Conservation (phyloP, 2,329 filamentous ascomycete species). For the Penicillium sp. region DNA sequence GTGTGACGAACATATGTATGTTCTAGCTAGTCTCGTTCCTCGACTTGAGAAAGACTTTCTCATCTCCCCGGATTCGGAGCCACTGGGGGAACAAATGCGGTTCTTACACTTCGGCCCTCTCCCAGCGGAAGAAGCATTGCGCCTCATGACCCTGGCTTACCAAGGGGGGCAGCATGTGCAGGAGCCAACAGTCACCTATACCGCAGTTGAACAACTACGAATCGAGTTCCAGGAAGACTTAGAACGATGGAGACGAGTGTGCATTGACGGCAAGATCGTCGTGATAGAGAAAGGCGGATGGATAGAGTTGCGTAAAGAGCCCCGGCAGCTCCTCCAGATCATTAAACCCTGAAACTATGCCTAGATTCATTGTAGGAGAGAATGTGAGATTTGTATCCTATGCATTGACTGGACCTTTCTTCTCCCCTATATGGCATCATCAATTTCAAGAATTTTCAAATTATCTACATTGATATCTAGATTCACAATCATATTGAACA, state of each 20-base stretch:
- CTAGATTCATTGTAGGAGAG: not conserved
- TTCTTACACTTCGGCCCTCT: slow-evolving; percentile 74
- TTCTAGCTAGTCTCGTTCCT: slow-evolving; percentile 74
- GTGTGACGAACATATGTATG: slow-evolving; percentile 66
- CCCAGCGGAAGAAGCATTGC: slow-evolving; percentile 67
- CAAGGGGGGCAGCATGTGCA: slow-evolving; percentile 57
- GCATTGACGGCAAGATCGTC: slow-evolving; percentile 89
- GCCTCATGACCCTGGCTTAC: slow-evolving; percentile 69
- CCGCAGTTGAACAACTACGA: slow-evolving; percentile 65
- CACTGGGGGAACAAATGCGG: slow-evolving; percentile 69
- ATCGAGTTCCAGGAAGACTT: slow-evolving; percentile 65
- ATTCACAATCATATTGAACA: too few relatives aligned
- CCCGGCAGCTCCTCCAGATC: slow-evolving; percentile 21
- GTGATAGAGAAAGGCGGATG: slow-evolving; percentile 68
- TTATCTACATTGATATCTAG: too few relatives aligned
- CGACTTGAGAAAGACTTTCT: slow-evolving; percentile 79
- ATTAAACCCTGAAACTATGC: slow-evolving; percentile 3
- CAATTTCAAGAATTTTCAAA: too few relatives aligned
- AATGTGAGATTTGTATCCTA: too few relatives aligned
- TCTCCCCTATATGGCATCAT: too few relatives aligned
- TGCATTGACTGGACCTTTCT: too few relatives aligned
- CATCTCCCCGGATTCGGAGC: slow-evolving; percentile 72
- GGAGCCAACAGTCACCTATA: slow-evolving; percentile 65
- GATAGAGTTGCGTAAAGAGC: slow-evolving; percentile 59
- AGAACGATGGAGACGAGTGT: slow-evolving; percentile 75